phyloP scores from a whole-genome alignment of 108 stramenopile genomes.

The Cyclotella choctawhatcheeana region DNA sequence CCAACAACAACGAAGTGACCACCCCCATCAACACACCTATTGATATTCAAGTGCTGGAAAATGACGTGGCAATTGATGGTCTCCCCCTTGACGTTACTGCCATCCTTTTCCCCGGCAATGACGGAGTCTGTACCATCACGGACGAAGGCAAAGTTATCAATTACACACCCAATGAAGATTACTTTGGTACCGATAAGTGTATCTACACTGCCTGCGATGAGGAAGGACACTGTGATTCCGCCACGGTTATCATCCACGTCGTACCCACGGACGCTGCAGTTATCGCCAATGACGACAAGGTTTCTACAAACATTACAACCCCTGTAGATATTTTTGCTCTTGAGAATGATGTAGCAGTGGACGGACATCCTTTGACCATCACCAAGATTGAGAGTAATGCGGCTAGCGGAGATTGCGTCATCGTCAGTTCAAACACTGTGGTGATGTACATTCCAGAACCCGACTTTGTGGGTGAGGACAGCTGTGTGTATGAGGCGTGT shows the following conservation, averaged over 20 bases:
- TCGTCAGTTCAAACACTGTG: not conserved
- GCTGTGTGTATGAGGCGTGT: conserved; percentile 27
- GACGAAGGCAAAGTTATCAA: conserved; percentile 10
- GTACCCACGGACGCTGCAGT: conserved; percentile 5
- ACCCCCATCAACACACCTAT: conserved; percentile 26
- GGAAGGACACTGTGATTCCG: conserved; percentile 20
- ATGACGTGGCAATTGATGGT: conserved; percentile 8
- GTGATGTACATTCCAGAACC: conserved; percentile 37
- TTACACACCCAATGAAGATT: conserved; percentile 25
- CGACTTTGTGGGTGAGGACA: conserved; percentile 20
- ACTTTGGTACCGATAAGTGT: conserved; percentile 27
- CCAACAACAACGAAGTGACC: conserved; percentile 18
- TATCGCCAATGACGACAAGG: conserved; percentile 21
- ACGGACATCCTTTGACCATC: conserved; percentile 10
- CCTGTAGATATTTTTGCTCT: conserved; percentile 22
- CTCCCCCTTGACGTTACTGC: not conserved
- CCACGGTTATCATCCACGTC: conserved; percentile 20
- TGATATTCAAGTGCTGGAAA: conserved; percentile 13
- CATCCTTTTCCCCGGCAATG: conserved; percentile 5
- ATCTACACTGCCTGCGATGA: conserved; percentile 33
- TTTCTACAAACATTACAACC: conserved; percentile 18
- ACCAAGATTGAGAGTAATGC: not conserved
- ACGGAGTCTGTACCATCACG: conserved; percentile 20
- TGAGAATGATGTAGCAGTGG: conserved; percentile 22
- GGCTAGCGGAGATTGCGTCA: conserved; percentile 32